These are phyloP conservation scores for Xerocomellus chrysenteron DNA, from an alignment of 768 basidiomycete genomes.

Conservation along the genomic window DNA sequence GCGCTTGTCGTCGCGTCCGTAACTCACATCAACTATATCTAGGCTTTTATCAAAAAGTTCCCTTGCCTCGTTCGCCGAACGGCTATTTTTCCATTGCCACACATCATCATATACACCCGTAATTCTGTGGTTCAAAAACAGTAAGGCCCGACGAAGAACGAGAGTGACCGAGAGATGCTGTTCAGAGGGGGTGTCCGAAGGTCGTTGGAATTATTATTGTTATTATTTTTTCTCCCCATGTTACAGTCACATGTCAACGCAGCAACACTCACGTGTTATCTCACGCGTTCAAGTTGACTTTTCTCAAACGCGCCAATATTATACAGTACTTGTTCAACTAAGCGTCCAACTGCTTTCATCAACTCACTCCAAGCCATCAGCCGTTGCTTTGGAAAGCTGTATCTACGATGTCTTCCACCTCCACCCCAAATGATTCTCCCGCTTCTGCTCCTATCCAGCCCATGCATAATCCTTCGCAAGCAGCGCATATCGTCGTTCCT, in stretches of 20 bases:
- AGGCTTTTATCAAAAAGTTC: too few species aligned
- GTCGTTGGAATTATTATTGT: too few species aligned
- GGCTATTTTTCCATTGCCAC: too few species aligned
- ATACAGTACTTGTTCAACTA: not conserved
- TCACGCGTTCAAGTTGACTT: constrained; percentile 29
- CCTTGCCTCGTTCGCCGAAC: too few species aligned
- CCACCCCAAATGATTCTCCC: constrained; percentile 70
- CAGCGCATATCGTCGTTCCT: constrained; percentile 74
- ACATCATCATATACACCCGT: too few species aligned
- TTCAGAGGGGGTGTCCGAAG: too few species aligned
- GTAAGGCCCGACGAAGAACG: too few species aligned
- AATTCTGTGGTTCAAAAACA: too few species aligned
- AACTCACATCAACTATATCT: too few species aligned
- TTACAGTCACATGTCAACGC: constrained; percentile 12
- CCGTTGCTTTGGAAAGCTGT: not conserved
- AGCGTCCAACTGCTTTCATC: constrained; percentile 3
- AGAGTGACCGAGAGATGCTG: too few species aligned
- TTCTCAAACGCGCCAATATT: constrained; percentile 15
- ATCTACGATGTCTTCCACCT: constrained; percentile 49
- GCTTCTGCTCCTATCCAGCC: constrained; percentile 65
- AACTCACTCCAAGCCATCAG: not conserved
- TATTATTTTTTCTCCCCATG: too few species aligned
- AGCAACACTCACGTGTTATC: constrained; percentile 22
- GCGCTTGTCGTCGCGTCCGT: too few species aligned
- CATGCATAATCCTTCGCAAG: constrained; percentile 81